A percentile compares a stretch with the other conserved stretches of the same genome.
Conservation (phyloP, 2,329 filamentous ascomycete genomes). For the Pestalotiopsis sp. region DNA sequence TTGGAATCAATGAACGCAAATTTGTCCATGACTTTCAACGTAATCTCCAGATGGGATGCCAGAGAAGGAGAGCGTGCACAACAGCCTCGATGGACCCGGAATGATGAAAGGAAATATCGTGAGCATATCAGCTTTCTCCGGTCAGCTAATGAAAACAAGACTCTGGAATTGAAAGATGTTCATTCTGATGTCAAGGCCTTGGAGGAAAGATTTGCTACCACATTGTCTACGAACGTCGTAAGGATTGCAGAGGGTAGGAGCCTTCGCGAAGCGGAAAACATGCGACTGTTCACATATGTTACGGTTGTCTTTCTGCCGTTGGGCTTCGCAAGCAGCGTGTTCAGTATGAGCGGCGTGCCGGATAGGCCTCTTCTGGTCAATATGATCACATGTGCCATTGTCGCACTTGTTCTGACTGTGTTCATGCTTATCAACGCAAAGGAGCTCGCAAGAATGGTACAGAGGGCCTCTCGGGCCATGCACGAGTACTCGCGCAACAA, state of each 20-base stretch:
- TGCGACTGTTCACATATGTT: conserved; percentile 35
- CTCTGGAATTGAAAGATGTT: conserved; percentile 3
- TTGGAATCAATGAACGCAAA: conserved; percentile 22
- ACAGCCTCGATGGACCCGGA: conserved; percentile 31
- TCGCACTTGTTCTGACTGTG: conserved; percentile 11
- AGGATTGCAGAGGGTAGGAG: conserved; percentile 16
- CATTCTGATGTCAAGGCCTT: conserved; percentile 3
- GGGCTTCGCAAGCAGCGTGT: conserved; percentile 31
- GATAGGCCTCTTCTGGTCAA: conserved; percentile 14
- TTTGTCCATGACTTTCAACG: conserved; percentile 18
- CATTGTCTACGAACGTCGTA: not conserved
- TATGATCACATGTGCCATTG: conserved; percentile 17
- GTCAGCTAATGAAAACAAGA: conserved; percentile 3
- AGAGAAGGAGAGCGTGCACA: conserved; percentile 28
- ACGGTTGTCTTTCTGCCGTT: conserved; percentile 35
- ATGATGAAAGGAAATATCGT: conserved; percentile 32
- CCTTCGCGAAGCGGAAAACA: conserved; percentile 24
- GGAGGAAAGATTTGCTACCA: not conserved
- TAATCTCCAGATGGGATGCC: conserved; percentile 24
- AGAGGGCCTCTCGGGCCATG: not conserved
- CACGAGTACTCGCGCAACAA: not conserved
- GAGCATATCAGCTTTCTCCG: conserved; percentile 14
- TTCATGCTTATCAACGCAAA: conserved; percentile 11
- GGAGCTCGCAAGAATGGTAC: not conserved
- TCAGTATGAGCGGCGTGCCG: conserved; percentile 31